Evolutionary conservation across 768 basidiomycete genomes (phyloP), one percentile per base, ranked within the genome.

Genomic region (Rhodotorula kratochvilovae): DNA sequence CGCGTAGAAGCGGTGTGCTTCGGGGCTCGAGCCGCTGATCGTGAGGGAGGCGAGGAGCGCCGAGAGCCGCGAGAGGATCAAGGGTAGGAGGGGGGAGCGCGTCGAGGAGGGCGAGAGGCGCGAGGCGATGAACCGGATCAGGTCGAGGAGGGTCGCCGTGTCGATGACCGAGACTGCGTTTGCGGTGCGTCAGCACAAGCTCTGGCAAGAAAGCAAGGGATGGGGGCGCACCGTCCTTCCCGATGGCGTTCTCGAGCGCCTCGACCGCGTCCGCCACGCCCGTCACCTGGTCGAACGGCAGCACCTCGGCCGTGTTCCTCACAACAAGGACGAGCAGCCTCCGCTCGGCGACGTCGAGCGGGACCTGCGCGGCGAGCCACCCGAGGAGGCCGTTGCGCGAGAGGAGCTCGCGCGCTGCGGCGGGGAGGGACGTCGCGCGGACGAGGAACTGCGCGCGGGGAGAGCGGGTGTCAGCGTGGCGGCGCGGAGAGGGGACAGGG

Each of bases 401-500:
- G n/a, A 77, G 55, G 2, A 77, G 65, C 61, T 77, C 76, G n/a
- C 74, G 74, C 7, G 72, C 76, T 15, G 76, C 76, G 15, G 66
- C 55, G 21, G 72, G 76, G 35, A 77, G 45, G 31, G 46, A 29
- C 0, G 76, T 77, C 3, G 74, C 66, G 23, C 72, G 66, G 16
- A 71, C 7, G 31, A 77, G 64, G 55, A 75, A 69, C 76, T 77
- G 51, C 12, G 12, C 3, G 3, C 23, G 5, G 13, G 42, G 57
- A n/a, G 45, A 13, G 42, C 17, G 25, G 31, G 15, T 6, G 27
- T n/a, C 10, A 23, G 50, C 21, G 5, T 27, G 62, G 10, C 25
- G 23, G 48, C 7, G 48, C 4, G 23, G 21, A 11, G n/a, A 48
- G 25, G 29, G 8, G 3, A 11, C 8, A 21, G 19, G 13, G 25